phyloP scores from a whole-genome alignment of 2,329 filamentous ascomycete genomes.

The Chaetomium strumarium region DNA sequence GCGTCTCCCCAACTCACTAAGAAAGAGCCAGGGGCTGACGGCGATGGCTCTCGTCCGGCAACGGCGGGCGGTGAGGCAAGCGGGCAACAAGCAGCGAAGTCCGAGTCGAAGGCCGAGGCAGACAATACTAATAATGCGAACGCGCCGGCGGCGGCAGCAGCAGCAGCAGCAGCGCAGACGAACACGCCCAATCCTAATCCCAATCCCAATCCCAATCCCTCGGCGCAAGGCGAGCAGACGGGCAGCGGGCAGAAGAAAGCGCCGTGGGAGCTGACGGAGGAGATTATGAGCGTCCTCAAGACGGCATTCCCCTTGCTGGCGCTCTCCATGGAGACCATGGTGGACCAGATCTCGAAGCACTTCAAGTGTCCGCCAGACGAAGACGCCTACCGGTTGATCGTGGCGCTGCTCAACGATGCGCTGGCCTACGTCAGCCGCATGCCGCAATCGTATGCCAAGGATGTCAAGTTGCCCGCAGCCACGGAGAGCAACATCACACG shows the following conservation, averaged over 20 bases:
- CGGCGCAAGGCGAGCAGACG: constrained; percentile 20
- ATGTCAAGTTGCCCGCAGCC: constrained; percentile 80
- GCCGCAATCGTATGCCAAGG: constrained; percentile 79
- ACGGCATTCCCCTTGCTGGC: constrained; percentile 94
- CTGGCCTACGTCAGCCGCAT: constrained; percentile 86
- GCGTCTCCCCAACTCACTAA: constrained; percentile 47
- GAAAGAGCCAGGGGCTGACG: constrained; percentile 40
- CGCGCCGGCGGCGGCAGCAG: constrained; percentile 16
- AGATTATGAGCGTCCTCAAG: constrained; percentile 92
- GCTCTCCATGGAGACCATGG: constrained; percentile 98
- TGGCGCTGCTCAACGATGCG: constrained; percentile 94
- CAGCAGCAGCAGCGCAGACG: too few species aligned
- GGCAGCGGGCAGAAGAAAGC: constrained; percentile 57
- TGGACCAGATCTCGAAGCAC: constrained; percentile 96
- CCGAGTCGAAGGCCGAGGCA: constrained; percentile 30
- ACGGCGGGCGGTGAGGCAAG: constrained; percentile 44
- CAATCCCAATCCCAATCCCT: constrained; percentile 18
- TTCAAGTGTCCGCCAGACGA: constrained; percentile 99
- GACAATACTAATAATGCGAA: constrained; percentile 12
- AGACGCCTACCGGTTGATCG: constrained; percentile 93
- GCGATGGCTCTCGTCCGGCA: constrained; percentile 42
- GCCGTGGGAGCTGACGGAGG: constrained; percentile 94
- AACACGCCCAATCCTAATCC: too few species aligned
- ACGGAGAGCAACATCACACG: constrained; percentile 96
- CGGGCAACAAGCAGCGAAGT: constrained; percentile 39